Percentiles rank a stretch among this genome's conserved stretches.
Conservation (phyloP, 169 alveolate genomes). For the Eimeria maxima region DNA sequence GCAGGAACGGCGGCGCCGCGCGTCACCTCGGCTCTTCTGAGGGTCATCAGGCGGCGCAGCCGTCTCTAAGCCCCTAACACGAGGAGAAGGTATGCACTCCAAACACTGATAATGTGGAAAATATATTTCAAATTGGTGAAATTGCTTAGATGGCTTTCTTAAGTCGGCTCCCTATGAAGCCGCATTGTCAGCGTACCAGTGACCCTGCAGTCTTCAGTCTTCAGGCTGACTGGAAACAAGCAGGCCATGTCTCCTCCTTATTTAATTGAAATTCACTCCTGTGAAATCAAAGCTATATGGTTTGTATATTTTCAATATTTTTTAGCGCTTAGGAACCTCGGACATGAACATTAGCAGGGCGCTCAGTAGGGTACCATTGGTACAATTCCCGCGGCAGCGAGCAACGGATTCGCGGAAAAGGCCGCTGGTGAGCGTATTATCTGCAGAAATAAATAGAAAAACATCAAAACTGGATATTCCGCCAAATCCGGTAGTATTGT, state of each 20-base stretch:
- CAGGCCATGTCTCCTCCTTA: neutral
- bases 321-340: neutral
- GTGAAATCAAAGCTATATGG: neutral
- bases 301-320: neutral
- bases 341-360: neutral
- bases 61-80: neutral
- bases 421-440: neutral
- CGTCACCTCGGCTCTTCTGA: neutral
- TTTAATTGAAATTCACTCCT: neutral
- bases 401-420: neutral
- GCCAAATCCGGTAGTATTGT: no score
- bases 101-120: neutral
- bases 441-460: neutral
- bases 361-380: neutral
- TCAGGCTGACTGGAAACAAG: neutral
- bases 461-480: neutral
- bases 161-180: no score
- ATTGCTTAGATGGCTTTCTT: no score
- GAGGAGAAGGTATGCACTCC: neutral
- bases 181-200: neutral
- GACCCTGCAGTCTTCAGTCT: neutral
- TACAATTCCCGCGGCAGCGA: neutral
- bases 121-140: neutral
- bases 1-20: neutral
- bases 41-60: conserved; percentile 13